Evolutionary conservation across 495 filamentous ascomycete genomes (phyloP).

Genomic region (Daldinia childiae): DNA sequence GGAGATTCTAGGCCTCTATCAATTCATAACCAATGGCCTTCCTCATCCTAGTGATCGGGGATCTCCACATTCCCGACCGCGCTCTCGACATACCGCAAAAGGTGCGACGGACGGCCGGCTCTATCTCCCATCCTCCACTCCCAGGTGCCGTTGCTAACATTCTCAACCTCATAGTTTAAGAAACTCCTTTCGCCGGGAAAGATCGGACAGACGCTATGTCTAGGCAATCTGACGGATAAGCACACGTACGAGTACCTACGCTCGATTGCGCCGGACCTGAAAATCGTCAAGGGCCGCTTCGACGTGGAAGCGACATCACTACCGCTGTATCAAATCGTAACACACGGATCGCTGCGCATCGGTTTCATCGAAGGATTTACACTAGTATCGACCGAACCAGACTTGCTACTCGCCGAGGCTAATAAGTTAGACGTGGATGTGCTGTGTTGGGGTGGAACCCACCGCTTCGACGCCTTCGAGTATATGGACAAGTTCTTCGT

Average conservation of each 20-base stretch:
- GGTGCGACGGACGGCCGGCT: slow-evolving; percentile 57
- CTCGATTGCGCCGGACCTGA: slow-evolving; percentile 88
- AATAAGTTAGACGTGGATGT: slow-evolving; percentile 97
- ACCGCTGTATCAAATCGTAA: slow-evolving; percentile 91
- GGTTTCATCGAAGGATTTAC: slow-evolving; percentile 98
- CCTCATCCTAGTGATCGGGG: slow-evolving; percentile 86
- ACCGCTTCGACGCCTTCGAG: slow-evolving; percentile 97
- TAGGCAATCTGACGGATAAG: slow-evolving; percentile 96
- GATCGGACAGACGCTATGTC: slow-evolving; percentile 95
- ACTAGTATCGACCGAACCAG: slow-evolving; percentile 91
- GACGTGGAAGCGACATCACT: slow-evolving; percentile 93
- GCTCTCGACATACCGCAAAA: slow-evolving; percentile 90
- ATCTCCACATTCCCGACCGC: slow-evolving; percentile 97
- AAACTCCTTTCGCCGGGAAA: slow-evolving; percentile 98
- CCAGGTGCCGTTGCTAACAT: slow-evolving; percentile 13
- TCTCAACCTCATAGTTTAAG: slow-evolving; percentile 74
- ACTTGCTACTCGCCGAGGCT: slow-evolving; percentile 90
- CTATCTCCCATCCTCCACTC: background rate
- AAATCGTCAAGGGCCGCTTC: slow-evolving; percentile 93
- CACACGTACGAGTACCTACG: slow-evolving; percentile 95
- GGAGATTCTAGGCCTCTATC: slow-evolving; percentile 9
- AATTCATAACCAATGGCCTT: slow-evolving; percentile 53
- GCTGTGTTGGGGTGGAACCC: slow-evolving; percentile 96
- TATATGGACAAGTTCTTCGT: slow-evolving; percentile 99
- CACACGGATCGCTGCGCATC: slow-evolving; percentile 90